Base-by-base conservation (phyloP, 169 alveolate species). In the Perkinsus olseni region DNA sequence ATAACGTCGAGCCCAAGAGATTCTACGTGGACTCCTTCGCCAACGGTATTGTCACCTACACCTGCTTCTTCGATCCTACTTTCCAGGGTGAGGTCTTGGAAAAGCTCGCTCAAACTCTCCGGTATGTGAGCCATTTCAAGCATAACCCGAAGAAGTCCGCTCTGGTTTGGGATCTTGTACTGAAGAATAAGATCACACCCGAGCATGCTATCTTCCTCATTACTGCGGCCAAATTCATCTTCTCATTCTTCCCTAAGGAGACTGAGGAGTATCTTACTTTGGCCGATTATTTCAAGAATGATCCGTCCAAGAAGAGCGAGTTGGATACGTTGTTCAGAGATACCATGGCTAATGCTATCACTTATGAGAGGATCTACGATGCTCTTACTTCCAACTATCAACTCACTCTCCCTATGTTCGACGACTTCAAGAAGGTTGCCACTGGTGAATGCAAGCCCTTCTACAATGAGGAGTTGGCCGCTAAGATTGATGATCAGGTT, bases 1-100 rank as follows among this genome's bases (percentile, higher is more conserved):
- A 74, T 40, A 39, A 91, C 34, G 45, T 92, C 31, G 36, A 28
- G n/a, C 94, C 94, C 28, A 45, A 91, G 37, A 38, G 94, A 48
- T 92, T 92, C 92, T 92, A 92, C 51, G 31, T 74, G 34, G 94
- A 92, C 34, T 74, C 91, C 74, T 92, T 92, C 62, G 94, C 94
- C 38, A 92, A 92, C 38, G 94, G 94, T 1, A 92, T 92, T 24
- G 91, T 92, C 62, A 74, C 94, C 17, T 92, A 92, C 91, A 92
- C 92, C 90, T 91, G 36, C 38, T 92, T 92, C 92, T 92, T 92
- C 39, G 50, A 40, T 11, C 92, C 92, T 28, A 39, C 38, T n/a
- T 38, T 48, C n/a, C 38, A 39, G 34, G 92, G 21, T 10, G 92
- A 91, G 36, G 38, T 24, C 38, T 21, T 91, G 36, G 74, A 11